Conservation (phyloP, 306 rosid genomes). For the Cucurbita maxima region DNA sequence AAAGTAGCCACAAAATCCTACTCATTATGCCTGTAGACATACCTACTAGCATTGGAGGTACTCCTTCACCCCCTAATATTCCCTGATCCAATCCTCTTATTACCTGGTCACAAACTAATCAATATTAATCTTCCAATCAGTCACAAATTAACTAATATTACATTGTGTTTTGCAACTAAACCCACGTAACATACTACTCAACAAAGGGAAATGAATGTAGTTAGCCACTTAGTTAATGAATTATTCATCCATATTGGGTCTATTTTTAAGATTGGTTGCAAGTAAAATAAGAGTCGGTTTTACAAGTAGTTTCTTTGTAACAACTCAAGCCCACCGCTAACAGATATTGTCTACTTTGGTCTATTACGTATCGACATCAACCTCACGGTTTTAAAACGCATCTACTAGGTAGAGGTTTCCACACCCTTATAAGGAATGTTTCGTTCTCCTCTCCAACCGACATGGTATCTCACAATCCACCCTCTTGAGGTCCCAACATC, state of each 20-base stretch:
- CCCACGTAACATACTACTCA: background rate
- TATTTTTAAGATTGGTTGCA: background rate
- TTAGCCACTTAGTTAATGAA: background rate
- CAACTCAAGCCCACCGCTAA: too few species aligned
- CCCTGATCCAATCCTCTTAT: slow-evolving; percentile 91
- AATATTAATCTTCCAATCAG: background rate
- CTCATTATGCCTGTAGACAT: background rate
- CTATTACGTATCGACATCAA: too few species aligned
- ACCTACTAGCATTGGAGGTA: slow-evolving; percentile 94
- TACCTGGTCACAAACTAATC: slow-evolving; percentile 23
- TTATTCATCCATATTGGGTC: background rate
- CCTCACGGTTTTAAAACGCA: too few species aligned
- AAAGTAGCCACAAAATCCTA: background rate
- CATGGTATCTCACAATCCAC: too few species aligned
- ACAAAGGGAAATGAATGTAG: background rate
- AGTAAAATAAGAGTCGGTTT: background rate
- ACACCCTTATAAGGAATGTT: too few species aligned
- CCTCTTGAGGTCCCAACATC: too few species aligned
- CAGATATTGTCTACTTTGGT: too few species aligned
- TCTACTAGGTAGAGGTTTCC: too few species aligned
- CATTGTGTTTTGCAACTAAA: background rate
- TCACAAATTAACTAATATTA: background rate
- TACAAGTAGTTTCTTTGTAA: background rate
- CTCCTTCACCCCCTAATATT: slow-evolving; percentile 84
- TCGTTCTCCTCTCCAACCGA: too few species aligned